phyloP scores from a whole-genome alignment of 177 flowering plant species.

The Vitis hybrid region DNA sequence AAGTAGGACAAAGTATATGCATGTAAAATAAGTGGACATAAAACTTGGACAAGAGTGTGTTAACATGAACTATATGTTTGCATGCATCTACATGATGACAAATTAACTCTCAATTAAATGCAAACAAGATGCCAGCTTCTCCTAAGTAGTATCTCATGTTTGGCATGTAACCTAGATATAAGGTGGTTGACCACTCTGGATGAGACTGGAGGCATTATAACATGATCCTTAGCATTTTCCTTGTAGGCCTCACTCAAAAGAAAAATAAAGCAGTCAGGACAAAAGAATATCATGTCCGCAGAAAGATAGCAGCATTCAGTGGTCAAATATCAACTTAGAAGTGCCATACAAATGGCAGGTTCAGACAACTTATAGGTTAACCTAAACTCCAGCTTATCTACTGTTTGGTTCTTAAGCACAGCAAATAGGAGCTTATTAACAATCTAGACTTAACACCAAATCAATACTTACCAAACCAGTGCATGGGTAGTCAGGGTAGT shows the following conservation, averaged over 20 bases:
- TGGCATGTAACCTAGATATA: too few species aligned
- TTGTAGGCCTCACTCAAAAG: neutral
- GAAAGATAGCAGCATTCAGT: neutral
- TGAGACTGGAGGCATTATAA: too few species aligned
- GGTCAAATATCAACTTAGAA: neutral
- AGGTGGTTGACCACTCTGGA: neutral
- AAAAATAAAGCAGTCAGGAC: neutral
- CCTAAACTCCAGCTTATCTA: neutral
- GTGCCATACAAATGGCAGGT: neutral
- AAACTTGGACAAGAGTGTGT: too few species aligned
- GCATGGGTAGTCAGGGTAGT: slow-evolving; percentile 33
- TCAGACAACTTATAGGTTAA: neutral
- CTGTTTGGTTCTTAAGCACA: neutral
- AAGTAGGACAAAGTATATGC: too few species aligned
- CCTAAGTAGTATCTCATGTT: too few species aligned
- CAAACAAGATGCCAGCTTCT: too few species aligned
- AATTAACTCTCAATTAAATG: too few species aligned
- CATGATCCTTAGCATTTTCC: too few species aligned
- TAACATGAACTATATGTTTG: too few species aligned
- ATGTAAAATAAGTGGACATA: too few species aligned
- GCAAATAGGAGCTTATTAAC: neutral
- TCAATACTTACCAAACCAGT: slow-evolving; percentile 53
- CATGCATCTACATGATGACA: too few species aligned
- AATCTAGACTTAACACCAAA: too few species aligned
- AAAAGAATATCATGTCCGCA: neutral